Evolutionary conservation across 345 rosid genomes (phyloP).

Genomic region (Dovyalis caffra): DNA sequence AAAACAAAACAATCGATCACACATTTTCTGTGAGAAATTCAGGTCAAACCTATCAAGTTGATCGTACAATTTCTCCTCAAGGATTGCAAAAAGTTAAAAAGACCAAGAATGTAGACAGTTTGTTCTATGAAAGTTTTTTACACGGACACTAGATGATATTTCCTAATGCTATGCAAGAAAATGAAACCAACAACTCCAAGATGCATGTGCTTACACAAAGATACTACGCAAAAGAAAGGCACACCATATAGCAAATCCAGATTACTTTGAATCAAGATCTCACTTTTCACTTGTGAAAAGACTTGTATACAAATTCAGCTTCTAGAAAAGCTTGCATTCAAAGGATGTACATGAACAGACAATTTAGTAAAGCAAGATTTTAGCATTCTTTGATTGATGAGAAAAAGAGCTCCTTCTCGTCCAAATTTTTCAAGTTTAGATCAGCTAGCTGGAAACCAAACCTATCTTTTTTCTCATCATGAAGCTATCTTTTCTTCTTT

Average conservation of each 20-base stretch:
- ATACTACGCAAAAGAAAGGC: not conserved
- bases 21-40: not conserved
- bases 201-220: too few species aligned
- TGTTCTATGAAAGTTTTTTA: not conserved
- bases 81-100: not conserved
- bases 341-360: not conserved
- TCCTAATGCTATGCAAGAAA: too few species aligned
- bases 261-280: not conserved
- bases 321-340: not conserved
- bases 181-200: too few species aligned
- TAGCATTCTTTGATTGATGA: not conserved
- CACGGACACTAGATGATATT: not conserved
- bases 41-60: not conserved
- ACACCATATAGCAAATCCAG: not conserved
- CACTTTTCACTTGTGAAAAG: not conserved
- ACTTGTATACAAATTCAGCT: not conserved
- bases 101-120: not conserved
- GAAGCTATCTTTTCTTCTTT: conserved; percentile 71
- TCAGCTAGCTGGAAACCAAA: not conserved
- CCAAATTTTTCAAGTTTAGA: not conserved
- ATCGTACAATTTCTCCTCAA: not conserved
- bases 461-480: not conserved
- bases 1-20: not conserved
- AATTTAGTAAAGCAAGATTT: not conserved
- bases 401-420: not conserved